phyloP scores from a whole-genome alignment of 208 protist species.

The Vickermania ingenoplastis region DNA sequence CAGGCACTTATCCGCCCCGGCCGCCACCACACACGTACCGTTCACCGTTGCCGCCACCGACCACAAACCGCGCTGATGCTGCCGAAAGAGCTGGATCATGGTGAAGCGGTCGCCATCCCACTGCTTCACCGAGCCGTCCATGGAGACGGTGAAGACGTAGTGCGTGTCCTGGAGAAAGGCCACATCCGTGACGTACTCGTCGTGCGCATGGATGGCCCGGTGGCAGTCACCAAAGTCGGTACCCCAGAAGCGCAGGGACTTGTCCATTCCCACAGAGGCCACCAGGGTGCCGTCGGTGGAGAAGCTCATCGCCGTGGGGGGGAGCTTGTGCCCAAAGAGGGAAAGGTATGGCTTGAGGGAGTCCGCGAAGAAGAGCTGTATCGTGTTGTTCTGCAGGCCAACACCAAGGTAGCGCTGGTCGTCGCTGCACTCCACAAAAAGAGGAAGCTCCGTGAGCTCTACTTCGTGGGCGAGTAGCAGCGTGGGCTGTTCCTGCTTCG shows the following conservation, averaged over 20 bases:
- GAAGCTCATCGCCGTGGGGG: constrained; percentile 91
- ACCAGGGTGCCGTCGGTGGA: constrained; percentile 89
- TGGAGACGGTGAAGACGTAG: constrained; percentile 94
- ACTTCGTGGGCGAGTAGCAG: constrained; percentile 75
- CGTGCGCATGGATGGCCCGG: constrained; percentile 96
- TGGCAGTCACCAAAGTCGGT: constrained; percentile 97
- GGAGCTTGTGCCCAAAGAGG: constrained; percentile 98
- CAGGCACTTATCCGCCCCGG: constrained; percentile 68
- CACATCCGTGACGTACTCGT: constrained; percentile 93
- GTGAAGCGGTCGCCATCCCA: constrained; percentile 98
- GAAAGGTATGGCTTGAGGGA: constrained; percentile 96
- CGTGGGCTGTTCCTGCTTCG: constrained; percentile 11
- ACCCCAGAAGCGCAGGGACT: constrained; percentile 98
- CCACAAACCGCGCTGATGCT: constrained; percentile 79
- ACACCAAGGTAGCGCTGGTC: constrained; percentile 89
- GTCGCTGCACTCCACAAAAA: constrained; percentile 72
- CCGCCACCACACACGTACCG: constrained; percentile 68
- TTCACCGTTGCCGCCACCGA: constrained; percentile 49
- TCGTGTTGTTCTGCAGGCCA: constrained; percentile 94
- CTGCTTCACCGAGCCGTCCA: constrained; percentile 94
- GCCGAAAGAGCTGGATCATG: constrained; percentile 77
- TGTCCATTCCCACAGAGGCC: constrained; percentile 97
- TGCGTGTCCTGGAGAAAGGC: constrained; percentile 96
- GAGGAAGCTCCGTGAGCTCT: constrained; percentile 91
- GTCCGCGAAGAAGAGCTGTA: constrained; percentile 97